Percentiles rank a stretch among this genome's conserved stretches.
phyloP scores from a whole-genome alignment of 2,329 filamentous ascomycete genomes.

The Epichloe coenophiala region DNA sequence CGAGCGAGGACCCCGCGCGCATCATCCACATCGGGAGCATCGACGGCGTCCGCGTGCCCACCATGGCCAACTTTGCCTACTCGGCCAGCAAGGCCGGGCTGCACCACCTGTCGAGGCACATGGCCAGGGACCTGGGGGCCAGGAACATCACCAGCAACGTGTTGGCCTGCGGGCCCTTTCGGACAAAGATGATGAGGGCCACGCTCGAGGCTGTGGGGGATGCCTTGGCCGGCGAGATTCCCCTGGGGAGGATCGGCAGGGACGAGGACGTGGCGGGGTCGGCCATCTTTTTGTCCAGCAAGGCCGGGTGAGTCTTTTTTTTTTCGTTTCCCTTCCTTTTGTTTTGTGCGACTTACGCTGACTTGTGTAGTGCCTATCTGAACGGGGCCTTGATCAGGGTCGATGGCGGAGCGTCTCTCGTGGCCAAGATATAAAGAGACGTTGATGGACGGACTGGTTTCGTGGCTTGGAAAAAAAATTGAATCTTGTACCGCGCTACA shows the following conservation, averaged over 20 bases:
- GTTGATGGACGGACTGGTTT: too few species aligned
- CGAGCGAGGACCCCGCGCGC: conserved; percentile 32
- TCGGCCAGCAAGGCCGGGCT: conserved; percentile 48
- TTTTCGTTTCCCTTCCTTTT: conserved; percentile 15
- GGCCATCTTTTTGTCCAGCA: conserved; percentile 55
- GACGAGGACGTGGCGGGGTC: conserved; percentile 58
- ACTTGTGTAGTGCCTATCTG: conserved; percentile 32
- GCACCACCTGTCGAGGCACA: conserved; percentile 46
- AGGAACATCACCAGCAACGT: conserved; percentile 51
- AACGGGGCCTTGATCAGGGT: conserved; percentile 52
- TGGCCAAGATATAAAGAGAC: conserved; percentile 27
- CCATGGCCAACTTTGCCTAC: conserved; percentile 47
- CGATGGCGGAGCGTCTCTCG: conserved; percentile 41
- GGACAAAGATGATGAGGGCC: conserved; percentile 55
- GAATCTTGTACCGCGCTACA: neutral
- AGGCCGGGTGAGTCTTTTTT: conserved; percentile 39
- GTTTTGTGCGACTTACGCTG: conserved; percentile 27
- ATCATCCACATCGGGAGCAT: conserved; percentile 54
- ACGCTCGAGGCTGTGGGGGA: conserved; percentile 42
- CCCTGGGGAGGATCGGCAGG: conserved; percentile 52
- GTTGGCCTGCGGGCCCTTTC: conserved; percentile 58
- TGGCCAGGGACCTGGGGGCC: conserved; percentile 47
- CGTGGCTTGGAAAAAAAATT: too few species aligned
- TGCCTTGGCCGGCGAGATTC: conserved; percentile 42
- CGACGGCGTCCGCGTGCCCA: conserved; percentile 47